Percentiles rank a stretch among this genome's conserved stretches.
phyloP scores from a whole-genome alignment of 352 stramenopile genomes.

The Globisporangium barbulae region DNA sequence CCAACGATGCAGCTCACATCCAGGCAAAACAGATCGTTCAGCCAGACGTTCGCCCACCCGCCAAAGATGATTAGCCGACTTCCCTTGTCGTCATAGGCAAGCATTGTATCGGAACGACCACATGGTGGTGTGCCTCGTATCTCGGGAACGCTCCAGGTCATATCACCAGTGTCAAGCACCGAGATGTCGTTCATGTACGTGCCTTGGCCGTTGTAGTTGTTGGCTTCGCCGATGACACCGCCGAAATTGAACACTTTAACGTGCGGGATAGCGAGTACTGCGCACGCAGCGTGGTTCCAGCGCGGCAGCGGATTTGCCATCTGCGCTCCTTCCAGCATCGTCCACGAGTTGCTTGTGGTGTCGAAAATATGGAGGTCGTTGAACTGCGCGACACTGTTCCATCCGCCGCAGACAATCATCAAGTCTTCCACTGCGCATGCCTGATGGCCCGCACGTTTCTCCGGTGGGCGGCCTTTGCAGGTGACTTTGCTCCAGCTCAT shows the following conservation, averaged over 20 bases:
- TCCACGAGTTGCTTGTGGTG: conserved; percentile 84
- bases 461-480: conserved; percentile 81
- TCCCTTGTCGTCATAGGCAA: conserved; percentile 92
- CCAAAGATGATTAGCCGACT: conserved; percentile 93
- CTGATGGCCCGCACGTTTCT: conserved; percentile 92
- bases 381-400: conserved; percentile 94
- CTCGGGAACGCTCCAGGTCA: conserved; percentile 83
- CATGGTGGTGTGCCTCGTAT: conserved; percentile 80
- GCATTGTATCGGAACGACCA: conserved; percentile 90
- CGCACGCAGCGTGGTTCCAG: conserved; percentile 94
- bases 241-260: conserved; percentile 97
- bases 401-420: conserved; percentile 94
- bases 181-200: conserved; percentile 88
- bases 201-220: conserved; percentile 84
- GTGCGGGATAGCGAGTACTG: conserved; percentile 93
- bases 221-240: conserved; percentile 90
- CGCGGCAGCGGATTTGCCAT: conserved; percentile 77
- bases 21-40: conserved; percentile 89
- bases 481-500: conserved; percentile 83
- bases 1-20: conserved; percentile 94
- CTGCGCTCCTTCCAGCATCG: conserved; percentile 63
- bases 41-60: conserved; percentile 95
- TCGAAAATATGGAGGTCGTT: conserved; percentile 95
- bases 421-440: conserved; percentile 85
- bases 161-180: conserved; percentile 92